Evolutionary conservation across 257 asterid genomes (phyloP), one percentile per base, ranked within the genome.

Genomic region (Lantana camara): DNA sequence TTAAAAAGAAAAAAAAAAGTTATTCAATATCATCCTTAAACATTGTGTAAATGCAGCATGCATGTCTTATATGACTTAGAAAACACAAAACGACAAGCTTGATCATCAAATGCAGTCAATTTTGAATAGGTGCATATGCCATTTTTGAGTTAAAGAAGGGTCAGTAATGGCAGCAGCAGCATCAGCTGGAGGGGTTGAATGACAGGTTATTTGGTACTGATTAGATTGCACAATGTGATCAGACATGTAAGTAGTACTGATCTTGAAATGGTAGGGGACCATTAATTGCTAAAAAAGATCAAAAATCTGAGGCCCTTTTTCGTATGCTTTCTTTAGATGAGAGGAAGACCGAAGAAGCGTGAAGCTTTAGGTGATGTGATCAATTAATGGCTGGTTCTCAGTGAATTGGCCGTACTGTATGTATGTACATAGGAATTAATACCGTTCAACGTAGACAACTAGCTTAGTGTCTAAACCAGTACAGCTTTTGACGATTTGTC

Each of bases 181-280:
- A 47, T n/a, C n/a, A 47, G 30, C 44, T n/a, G n/a, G n/a, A n/a
- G n/a, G n/a, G 4, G 38, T 35, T 14, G 7, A 29, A 6, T 40
- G 52, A 44, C 29, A 29, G 19, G 67, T 16, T 27, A 8, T 60
- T 16, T 24, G 66, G 24, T 23, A 22, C 15, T 34, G 68, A 47
- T 63, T 17, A 23, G 61, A 42, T 53, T 51, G 71, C 59, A 61
- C 32, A 46, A 16, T 61, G 67, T n/a, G n/a, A 10, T 16, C 34
- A 12, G 16, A 32, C 13, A n/a, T n/a, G n/a, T n/a, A n/a, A n/a
- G 35, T 30, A 20, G 58, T 48, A 21, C 15, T 63, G 21, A n/a
- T n/a, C n/a, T n/a, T n/a, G n/a, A n/a, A 9, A 10, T 63, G 71
- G 63, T 66, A 53, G 70, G 70, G 70, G 70, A 53, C 70, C 64